Evolutionary conservation across 2,329 filamentous ascomycete genomes (phyloP), one percentile per base, ranked within the genome.

Genomic region (Drechslerella dactyloides): DNA sequence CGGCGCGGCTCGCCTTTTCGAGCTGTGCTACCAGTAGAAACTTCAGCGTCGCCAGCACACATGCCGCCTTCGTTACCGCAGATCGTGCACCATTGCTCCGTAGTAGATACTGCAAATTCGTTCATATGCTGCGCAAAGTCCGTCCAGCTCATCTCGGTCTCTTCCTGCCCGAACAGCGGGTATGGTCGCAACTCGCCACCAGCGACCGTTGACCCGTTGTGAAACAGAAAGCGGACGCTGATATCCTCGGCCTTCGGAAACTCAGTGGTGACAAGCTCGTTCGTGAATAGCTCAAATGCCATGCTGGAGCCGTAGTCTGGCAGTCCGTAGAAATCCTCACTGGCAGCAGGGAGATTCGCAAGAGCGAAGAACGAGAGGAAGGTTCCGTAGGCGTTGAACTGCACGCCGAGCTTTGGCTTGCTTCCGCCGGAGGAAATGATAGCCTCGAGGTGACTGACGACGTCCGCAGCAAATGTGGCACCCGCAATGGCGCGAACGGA

Each of bases 241-340:
- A 87, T 78, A 21, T 83, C 79, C 33, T 81, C 69, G 75, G 27
- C 51, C 11, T 66, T 51, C 10, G 74, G 75, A 46, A 75, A 75
- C 13, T 63, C 19, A 6, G 30, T 17, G 24, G 75, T 73, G 2
- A 76, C 74, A 46, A 73, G 52, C 10, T 79, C 78, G 30, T 82
- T 78, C n/a, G 85, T 85, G 64, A 87, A 82, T 23, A 87, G 78
- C 82, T 96, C 93, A 78, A 96, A 93, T 5, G 83, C 83, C 85
- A 96, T 91, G 74, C 86, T 86, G 1, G 88, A 89, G 4, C 91
- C 91, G 77, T 96, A 96, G 81, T 92, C 88, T 15, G 89, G 87
- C 13, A 96, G 82, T 58, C 90, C 90, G 69, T 82, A 87, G 81
- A 96, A 96, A 78, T 90, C 81, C 0, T 80, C 74, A 64, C 83